Base-by-base conservation (phyloP, 257 asterid genomes). In the Verbascum thapsus region DNA sequence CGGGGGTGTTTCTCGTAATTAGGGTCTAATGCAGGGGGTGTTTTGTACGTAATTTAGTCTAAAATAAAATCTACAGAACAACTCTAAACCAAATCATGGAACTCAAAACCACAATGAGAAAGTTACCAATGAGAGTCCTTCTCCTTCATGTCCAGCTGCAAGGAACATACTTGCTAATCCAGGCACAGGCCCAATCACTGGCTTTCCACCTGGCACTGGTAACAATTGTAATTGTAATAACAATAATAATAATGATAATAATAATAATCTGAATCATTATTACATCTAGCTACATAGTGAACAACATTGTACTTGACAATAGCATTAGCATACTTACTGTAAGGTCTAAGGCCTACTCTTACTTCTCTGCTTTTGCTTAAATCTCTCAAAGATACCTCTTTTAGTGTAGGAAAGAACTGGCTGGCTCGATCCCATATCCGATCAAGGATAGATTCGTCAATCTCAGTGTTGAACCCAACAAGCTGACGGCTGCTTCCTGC, bases 101-200 rank as follows among this genome's bases (percentile, higher is more conserved):
- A 0, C 16, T 10, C 48, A 22, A 61, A 39, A 65, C 4, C 32
- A 19, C 18, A 4, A 43, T 32, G 53, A 50, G 63, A 60, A 51
- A 26, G 32, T 56, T 85, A 92, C 97, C 95, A 89, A 67, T 7
- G 95, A 71, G 56, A 92, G 88, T 44, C 99, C 97, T 87, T 89
- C 97, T 66, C 99, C 99, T 83, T 92, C 99, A 64, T 92, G 99
- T n/a, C 97, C 99, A 32, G 91, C 89, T 12, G 96, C 96, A 72
- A 87, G 35, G 38, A 77, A 83, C 49, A 85, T 73, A 63, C 87
- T 92, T 1, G 94, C 69, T 42, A 78, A 66, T 61, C 91, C 88
- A 56, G 97, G 94, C 64, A 92, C 91, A 10, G 81, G 78, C 51
- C 91, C 91, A 63, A 88, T 87, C 72, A 82, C 84, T 23, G 99